Evolutionary conservation across 2,329 filamentous ascomycete genomes (phyloP).

Genomic region (Neocucurbitaria cava): DNA sequence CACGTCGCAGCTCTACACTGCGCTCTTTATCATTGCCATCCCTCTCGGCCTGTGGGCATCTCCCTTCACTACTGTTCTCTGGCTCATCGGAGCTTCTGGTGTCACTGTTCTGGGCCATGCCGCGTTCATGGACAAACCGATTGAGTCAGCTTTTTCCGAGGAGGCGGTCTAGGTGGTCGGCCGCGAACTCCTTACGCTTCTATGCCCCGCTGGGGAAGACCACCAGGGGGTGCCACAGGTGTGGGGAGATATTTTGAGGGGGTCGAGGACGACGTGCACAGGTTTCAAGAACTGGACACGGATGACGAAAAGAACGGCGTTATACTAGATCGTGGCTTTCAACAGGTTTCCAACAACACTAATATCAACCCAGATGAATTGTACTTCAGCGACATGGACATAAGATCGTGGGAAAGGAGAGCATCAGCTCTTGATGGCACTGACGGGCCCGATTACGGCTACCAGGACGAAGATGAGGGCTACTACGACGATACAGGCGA

Average conservation of each 20-base stretch:
- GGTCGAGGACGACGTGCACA: slow-evolving; percentile 52
- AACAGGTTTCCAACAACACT: slow-evolving; percentile 38
- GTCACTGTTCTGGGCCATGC: slow-evolving; percentile 95
- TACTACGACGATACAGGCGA: slow-evolving; percentile 52
- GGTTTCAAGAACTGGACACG: slow-evolving; percentile 72
- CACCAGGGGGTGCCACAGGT: slow-evolving; percentile 76
- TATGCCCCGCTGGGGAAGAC: slow-evolving; percentile 99
- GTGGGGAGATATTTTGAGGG: slow-evolving; percentile 59
- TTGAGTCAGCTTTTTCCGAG: slow-evolving; percentile 99
- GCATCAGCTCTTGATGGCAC: slow-evolving; percentile 57
- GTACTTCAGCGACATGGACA: slow-evolving; percentile 58
- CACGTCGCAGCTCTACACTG: slow-evolving; percentile 92
- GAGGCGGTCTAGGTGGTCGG: slow-evolving; percentile 99
- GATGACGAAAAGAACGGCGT: slow-evolving; percentile 58
- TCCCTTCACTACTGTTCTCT: slow-evolving; percentile 83
- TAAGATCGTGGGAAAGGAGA: slow-evolving; percentile 49
- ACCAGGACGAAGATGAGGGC: slow-evolving; percentile 59
- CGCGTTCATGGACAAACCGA: slow-evolving; percentile 95
- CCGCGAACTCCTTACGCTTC: slow-evolving; percentile 88
- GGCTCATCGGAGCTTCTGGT: slow-evolving; percentile 94
- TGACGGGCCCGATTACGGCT: slow-evolving; percentile 59
- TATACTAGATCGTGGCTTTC: slow-evolving; percentile 49
- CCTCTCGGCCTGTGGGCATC: slow-evolving; percentile 86
- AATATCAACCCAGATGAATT: slow-evolving; percentile 54
- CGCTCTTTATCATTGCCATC: slow-evolving; percentile 80